Evolutionary conservation across 768 basidiomycete species (phyloP).

Genomic region (Kwoniella sp.): DNA sequence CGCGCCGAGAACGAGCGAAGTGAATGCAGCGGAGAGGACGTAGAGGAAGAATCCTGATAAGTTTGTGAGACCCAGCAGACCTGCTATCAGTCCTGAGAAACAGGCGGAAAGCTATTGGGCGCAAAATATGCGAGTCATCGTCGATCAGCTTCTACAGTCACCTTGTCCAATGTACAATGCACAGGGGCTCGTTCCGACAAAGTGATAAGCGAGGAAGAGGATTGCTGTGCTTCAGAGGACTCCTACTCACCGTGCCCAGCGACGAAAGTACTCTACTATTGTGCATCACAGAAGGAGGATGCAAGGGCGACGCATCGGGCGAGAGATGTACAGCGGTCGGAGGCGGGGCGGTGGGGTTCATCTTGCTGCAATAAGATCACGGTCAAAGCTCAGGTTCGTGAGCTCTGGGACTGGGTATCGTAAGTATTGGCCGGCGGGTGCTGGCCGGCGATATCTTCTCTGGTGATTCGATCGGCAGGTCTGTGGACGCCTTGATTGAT

Average conservation of each 20-base stretch:
- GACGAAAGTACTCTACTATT: constrained; percentile 49
- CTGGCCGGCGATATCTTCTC: no score
- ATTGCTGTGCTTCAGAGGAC: neutral
- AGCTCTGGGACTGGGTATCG: no score
- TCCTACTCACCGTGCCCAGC: constrained; percentile 45
- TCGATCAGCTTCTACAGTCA: constrained; percentile 57
- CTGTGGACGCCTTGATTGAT: no score
- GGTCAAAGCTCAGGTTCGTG: no score
- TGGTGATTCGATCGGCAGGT: no score
- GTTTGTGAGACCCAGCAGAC: constrained; percentile 85
- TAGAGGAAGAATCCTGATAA: constrained; percentile 80
- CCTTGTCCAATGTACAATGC: no score
- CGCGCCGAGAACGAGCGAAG: constrained; percentile 66
- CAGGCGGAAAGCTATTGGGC: constrained; percentile 65
- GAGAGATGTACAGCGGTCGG: constrained; percentile 32
- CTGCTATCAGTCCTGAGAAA: constrained; percentile 83
- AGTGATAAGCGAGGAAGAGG: neutral
- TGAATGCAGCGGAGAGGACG: constrained; percentile 67
- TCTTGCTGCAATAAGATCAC: no score
- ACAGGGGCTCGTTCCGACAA: no score
- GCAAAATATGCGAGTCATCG: neutral
- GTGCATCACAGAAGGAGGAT: constrained; percentile 51
- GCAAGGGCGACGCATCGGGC: constrained; percentile 45
- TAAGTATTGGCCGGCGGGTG: no score
- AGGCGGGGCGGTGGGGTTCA: constrained; percentile 41